These are phyloP conservation scores for Protea cynaroides DNA, from an alignment of 164 flowering plant species.

Conservation along the genomic window DNA sequence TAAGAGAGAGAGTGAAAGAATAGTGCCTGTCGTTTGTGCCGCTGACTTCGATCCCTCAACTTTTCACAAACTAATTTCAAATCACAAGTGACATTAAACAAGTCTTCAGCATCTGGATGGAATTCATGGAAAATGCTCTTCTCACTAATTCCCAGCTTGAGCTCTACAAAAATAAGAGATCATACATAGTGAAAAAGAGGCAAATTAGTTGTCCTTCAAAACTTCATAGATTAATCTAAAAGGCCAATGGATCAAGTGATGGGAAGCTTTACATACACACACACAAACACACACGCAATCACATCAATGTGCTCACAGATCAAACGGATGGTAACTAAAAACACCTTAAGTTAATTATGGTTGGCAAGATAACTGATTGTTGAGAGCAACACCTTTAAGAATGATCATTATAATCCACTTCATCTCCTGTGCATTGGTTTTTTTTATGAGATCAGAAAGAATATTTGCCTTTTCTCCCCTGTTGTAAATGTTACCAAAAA, in stretches of 20 bases:
- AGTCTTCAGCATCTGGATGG: slow-evolving; percentile 98
- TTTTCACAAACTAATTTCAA: slow-evolving; percentile 90
- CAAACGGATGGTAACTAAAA: background rate
- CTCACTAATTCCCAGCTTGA: slow-evolving; percentile 91
- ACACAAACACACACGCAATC: no score
- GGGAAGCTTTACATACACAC: no score
- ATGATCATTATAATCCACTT: slow-evolving; percentile 96
- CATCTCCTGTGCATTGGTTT: slow-evolving; percentile 96
- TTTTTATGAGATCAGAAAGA: slow-evolving; percentile 64
- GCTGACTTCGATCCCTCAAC: slow-evolving; percentile 64
- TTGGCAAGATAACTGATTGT: background rate
- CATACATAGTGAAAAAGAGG: no score
- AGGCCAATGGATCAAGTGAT: no score
- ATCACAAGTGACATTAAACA: slow-evolving; percentile 97
- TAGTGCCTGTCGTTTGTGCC: slow-evolving; percentile 84
- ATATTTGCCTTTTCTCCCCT: slow-evolving; percentile 68
- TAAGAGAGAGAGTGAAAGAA: background rate
- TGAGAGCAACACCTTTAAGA: slow-evolving; percentile 58
- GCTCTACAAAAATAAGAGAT: slow-evolving; percentile 34
- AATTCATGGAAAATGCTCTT: slow-evolving; percentile 93
- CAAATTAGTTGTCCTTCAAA: no score
- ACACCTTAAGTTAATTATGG: no score
- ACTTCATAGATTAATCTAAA: no score
- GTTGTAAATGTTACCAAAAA: slow-evolving; percentile 9
- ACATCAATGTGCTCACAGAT: background rate